These are phyloP conservation scores for Periglandula ipomoeae DNA, from an alignment of 2,329 filamentous ascomycete genomes.

Conservation along the genomic window DNA sequence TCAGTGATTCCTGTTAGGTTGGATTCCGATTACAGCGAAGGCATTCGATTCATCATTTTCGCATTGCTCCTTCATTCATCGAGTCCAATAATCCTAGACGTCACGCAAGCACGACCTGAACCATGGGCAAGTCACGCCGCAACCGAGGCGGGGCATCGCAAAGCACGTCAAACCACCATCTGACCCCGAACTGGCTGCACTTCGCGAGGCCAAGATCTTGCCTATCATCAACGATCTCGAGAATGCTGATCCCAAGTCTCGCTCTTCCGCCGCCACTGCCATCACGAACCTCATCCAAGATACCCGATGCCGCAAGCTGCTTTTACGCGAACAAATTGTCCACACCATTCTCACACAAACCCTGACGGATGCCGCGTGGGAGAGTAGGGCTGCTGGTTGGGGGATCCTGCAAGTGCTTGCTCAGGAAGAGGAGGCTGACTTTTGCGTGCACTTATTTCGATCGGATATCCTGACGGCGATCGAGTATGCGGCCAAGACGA, in stretches of 20 bases:
- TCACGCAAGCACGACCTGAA: too few species aligned
- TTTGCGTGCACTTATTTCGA: slow-evolving; percentile 56
- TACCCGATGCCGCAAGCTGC: slow-evolving; percentile 51
- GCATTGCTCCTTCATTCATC: neutral
- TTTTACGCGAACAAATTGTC: slow-evolving; percentile 58
- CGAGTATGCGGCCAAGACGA: slow-evolving; percentile 43
- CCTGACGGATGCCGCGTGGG: slow-evolving; percentile 51
- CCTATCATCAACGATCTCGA: slow-evolving; percentile 53
- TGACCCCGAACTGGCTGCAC: slow-evolving; percentile 53
- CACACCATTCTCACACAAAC: slow-evolving; percentile 54
- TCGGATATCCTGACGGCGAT: slow-evolving; percentile 53
- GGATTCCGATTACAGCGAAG: neutral
- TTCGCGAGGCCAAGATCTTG: slow-evolving; percentile 54
- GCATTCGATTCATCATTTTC: neutral
- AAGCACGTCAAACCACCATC: slow-evolving; percentile 52
- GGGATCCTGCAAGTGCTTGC: slow-evolving; percentile 53
- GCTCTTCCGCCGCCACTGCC: slow-evolving; percentile 48
- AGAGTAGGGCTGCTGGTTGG: slow-evolving; percentile 60
- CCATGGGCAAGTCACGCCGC: slow-evolving; percentile 52
- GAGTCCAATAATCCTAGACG: too few species aligned
- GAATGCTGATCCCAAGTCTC: slow-evolving; percentile 48
- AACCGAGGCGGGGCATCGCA: slow-evolving; percentile 38
- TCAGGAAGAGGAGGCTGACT: slow-evolving; percentile 56
- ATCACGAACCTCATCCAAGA: slow-evolving; percentile 56
- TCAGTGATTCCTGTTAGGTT: neutral